A percentile compares a stretch with the other conserved stretches of the same genome.
Evolutionary conservation across 2,329 filamentous ascomycete genomes (phyloP).

Genomic region (Alternaria rosae): DNA sequence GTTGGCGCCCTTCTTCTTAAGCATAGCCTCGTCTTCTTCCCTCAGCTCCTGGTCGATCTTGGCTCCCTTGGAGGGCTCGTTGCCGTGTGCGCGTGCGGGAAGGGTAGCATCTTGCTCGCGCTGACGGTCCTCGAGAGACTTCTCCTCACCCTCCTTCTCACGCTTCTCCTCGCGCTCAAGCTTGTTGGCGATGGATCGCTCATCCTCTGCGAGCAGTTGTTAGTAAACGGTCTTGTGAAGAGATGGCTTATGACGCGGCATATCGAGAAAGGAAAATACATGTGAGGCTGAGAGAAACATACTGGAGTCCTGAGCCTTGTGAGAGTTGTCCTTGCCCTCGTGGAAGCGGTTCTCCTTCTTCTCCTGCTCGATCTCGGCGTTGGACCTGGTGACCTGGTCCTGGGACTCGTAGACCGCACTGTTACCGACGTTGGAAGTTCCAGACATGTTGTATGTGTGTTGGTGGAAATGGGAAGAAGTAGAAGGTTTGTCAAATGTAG

Average conservation of each 20-base stretch:
- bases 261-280: background rate
- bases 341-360: constrained; percentile 68
- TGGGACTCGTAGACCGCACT: constrained; percentile 74
- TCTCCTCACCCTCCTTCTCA: constrained; percentile 50
- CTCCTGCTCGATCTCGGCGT: constrained; percentile 61
- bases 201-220: constrained; percentile 64
- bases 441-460: constrained; percentile 54
- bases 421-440: constrained; percentile 72
- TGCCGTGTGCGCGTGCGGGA: constrained; percentile 70
- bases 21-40: constrained; percentile 70
- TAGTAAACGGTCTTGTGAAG: background rate
- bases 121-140: constrained; percentile 45
- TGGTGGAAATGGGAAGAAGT: background rate
- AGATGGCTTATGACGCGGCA: background rate
- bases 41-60: constrained; percentile 74
- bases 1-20: constrained; percentile 66
- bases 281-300: constrained; percentile 38
- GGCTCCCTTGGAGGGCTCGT: constrained; percentile 75
- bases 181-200: constrained; percentile 75
- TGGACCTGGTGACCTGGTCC: constrained; percentile 73
- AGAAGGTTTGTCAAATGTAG: background rate
- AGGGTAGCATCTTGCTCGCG: constrained; percentile 67
- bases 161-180: constrained; percentile 68
- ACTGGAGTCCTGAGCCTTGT: constrained; percentile 76
- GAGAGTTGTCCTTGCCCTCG: constrained; percentile 75